Evolutionary conservation across 169 alveolate species (phyloP).

Genomic region (Eimeria zaria): DNA sequence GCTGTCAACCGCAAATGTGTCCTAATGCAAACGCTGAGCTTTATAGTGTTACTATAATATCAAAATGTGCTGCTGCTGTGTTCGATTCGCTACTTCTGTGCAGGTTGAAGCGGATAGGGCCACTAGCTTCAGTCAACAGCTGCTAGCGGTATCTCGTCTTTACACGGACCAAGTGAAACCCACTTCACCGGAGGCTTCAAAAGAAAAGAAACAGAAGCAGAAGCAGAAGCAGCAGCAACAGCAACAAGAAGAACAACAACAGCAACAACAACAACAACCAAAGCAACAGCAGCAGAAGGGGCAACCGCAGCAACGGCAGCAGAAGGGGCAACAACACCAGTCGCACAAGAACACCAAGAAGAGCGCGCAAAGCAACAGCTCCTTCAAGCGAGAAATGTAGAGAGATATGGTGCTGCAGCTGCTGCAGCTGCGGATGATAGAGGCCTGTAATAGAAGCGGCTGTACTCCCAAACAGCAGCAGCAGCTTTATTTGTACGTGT

Average conservation of each 20-base stretch:
- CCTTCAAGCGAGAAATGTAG: conserved; percentile 31
- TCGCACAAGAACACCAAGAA: background rate
- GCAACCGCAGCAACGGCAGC: conserved; percentile 9
- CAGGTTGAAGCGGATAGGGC: conserved; percentile 54
- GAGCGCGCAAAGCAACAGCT: background rate
- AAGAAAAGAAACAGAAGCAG: background rate
- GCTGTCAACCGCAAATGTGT: no score
- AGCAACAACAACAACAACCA: no score
- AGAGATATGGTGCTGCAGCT: conserved; percentile 15
- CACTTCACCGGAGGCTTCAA: background rate
- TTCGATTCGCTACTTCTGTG: background rate
- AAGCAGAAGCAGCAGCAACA: background rate
- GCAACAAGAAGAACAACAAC: no score
- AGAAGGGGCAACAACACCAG: background rate
- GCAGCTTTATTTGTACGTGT: background rate
- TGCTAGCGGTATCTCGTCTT: background rate
- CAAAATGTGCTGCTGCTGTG: background rate
- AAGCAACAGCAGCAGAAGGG: no score
- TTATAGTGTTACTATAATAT: background rate
- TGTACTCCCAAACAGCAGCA: background rate
- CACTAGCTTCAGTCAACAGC: conserved; percentile 6
- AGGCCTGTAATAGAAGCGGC: conserved; percentile 3
- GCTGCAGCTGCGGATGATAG: conserved; percentile 11
- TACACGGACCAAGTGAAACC: conserved; percentile 16
- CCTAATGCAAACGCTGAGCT: background rate